These are phyloP conservation scores for Candida gorgasii DNA, from an alignment of 805 yeast genomes.

Conservation along the genomic window DNA sequence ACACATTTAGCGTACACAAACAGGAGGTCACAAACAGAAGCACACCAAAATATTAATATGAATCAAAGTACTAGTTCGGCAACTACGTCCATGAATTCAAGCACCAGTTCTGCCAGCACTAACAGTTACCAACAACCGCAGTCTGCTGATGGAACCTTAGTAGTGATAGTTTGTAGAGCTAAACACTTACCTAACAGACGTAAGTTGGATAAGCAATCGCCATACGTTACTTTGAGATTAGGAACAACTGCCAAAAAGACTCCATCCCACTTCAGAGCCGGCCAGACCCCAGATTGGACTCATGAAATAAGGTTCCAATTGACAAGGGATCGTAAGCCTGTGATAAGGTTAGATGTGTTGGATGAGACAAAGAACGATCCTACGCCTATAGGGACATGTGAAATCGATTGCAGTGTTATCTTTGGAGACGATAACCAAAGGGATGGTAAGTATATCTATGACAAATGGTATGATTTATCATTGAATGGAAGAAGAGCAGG, in stretches of 20 bases:
- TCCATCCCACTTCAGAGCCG: constrained; percentile 78
- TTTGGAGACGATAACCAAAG: constrained; percentile 54
- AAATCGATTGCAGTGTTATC: constrained; percentile 74
- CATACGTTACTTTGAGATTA: constrained; percentile 79
- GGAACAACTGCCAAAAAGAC: constrained; percentile 83
- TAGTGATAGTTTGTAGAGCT: constrained; percentile 77
- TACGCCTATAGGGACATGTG: constrained; percentile 78
- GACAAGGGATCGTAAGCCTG: constrained; percentile 61
- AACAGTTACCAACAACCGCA: constrained; percentile 14
- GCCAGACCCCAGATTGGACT: constrained; percentile 91
- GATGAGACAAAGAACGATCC: constrained; percentile 89
- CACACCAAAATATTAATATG: background rate
- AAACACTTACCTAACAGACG: constrained; percentile 84
- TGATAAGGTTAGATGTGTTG: constrained; percentile 69
- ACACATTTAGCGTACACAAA: background rate
- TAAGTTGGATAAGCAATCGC: constrained; percentile 89
- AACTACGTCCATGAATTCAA: background rate
- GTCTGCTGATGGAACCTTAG: constrained; percentile 56
- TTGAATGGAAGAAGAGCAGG: constrained; percentile 81
- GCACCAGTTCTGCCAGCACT: background rate
- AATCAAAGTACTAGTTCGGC: background rate
- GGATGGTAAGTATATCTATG: constrained; percentile 69
- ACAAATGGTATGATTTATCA: constrained; percentile 76
- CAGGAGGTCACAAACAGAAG: background rate
- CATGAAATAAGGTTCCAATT: constrained; percentile 69